These are phyloP conservation scores for Vigna hirtella DNA, from an alignment of 306 rosid species.

Conservation along the genomic window DNA sequence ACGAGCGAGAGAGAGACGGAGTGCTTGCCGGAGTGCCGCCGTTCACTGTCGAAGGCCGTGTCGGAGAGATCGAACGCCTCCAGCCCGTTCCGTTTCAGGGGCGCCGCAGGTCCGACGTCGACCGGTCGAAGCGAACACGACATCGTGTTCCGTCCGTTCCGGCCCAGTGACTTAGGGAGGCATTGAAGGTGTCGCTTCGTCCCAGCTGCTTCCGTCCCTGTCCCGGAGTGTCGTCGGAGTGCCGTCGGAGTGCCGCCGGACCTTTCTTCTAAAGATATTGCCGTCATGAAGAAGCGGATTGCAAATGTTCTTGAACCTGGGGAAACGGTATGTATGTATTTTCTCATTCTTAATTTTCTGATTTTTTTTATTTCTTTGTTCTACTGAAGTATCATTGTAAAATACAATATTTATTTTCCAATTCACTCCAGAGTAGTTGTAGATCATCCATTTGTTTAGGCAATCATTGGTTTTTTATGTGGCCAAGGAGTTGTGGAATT, in stretches of 20 bases:
- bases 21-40: no score
- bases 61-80: no score
- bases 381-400: slow-evolving; percentile 17
- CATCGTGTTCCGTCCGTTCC: no score
- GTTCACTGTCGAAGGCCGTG: no score
- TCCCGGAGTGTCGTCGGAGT: no score
- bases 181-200: no score
- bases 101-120: no score
- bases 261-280: slow-evolving; percentile 74
- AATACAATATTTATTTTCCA: slow-evolving; percentile 4
- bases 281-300: slow-evolving; percentile 80
- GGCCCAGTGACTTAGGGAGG: no score
- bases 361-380: slow-evolving; percentile 19
- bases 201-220: no score
- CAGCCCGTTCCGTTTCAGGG: no score
- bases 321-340: slow-evolving; percentile 64
- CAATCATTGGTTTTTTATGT: neutral
- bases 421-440: neutral
- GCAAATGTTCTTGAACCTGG: slow-evolving; percentile 79
- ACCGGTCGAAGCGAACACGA: no score
- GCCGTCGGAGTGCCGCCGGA: slow-evolving; percentile 36
- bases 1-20: no score
- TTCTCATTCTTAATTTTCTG: slow-evolving; percentile 30
- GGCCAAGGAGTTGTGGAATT: slow-evolving; percentile 36
- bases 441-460: slow-evolving; percentile 4